Base-by-base conservation (phyloP, 2,329 filamentous ascomycete species). In the Magnaporthiopsis poae region DNA sequence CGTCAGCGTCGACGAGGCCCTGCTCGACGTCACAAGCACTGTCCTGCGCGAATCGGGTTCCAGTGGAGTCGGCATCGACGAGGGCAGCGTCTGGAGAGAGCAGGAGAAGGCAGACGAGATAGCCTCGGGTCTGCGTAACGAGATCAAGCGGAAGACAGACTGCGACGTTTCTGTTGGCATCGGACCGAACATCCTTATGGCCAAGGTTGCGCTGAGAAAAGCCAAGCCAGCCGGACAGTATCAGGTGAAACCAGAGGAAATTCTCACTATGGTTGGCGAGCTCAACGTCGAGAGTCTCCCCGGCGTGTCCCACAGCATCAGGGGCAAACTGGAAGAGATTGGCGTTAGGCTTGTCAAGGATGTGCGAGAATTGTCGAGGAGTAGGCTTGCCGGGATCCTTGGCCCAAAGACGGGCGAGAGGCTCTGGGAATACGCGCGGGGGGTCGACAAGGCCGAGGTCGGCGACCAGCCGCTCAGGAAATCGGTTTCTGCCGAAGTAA, bases 401-500 rank as follows among this genome's bases (percentile, higher is more conserved):
- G 95, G 96, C 0, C 93, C 92, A 0, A 99, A 97, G 77, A 99
- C 93, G 0, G 92, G 94, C 3, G 90, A 92, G 71, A 96, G 90
- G 75, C 81, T 99, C 0, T 94, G 89, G 83, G 92, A 96, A 65
- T 98, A 96, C 75, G 84, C 94, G 29, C 86, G 92, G 7, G 95
- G 95, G 2, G 91, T 98, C 63, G 95, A 99, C 76, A 84, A 83
- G 64, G 83, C 87, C 1, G 92, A 96, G 75, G 91, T 98, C 7
- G 94, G 93, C 39, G 90, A 94, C 67, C 90, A 96, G 73, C 86
- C 89, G 0, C 81, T 91, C 21, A 88, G 95, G 66, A 99, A 98
- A 74, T 98, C 94, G 0, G 92, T 99, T 0, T 98, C 95, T 1
- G 94, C 94, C 0, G 95, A 99, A 75, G 92, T 99, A 69, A 99